These are phyloP conservation scores for Rhododendron mucronatum DNA, from an alignment of 148 eudicot species.

Conservation along the genomic window DNA sequence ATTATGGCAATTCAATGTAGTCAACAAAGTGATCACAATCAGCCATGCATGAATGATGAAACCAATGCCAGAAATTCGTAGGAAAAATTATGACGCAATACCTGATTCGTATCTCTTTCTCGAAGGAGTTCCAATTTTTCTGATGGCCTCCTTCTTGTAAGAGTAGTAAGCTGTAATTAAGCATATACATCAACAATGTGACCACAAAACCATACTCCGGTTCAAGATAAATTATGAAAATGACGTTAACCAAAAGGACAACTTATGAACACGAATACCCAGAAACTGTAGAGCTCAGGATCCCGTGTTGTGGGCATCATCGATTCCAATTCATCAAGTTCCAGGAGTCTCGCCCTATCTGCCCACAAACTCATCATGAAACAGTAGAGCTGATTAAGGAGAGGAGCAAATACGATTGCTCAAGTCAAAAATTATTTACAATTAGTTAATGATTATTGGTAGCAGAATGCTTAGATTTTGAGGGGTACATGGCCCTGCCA, in stretches of 20 bases:
- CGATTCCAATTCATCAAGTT: constrained; percentile 74
- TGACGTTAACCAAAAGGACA: neutral
- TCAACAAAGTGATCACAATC: neutral
- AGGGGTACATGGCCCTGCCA: neutral
- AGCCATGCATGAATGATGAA: neutral
- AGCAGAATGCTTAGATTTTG: neutral
- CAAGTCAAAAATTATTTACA: neutral
- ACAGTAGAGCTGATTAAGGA: neutral
- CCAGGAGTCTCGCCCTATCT: constrained; percentile 71
- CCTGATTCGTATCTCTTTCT: constrained; percentile 80
- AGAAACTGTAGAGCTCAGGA: constrained; percentile 95
- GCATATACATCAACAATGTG: neutral
- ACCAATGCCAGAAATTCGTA: neutral
- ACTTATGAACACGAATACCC: constrained; percentile 48
- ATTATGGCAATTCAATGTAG: neutral
- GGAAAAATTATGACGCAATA: constrained; percentile 17
- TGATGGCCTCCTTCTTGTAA: constrained; percentile 67
- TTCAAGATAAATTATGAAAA: neutral
- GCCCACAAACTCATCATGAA: constrained; percentile 19
- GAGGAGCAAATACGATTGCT: neutral
- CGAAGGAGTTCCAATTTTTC: constrained; percentile 81
- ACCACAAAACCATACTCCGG: neutral
- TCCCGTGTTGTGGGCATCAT: constrained; percentile 73
- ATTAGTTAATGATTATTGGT: neutral
- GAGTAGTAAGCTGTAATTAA: constrained; percentile 59